Conservation (phyloP, 139 green algal genomes). For the Dunaliella sp. region DNA sequence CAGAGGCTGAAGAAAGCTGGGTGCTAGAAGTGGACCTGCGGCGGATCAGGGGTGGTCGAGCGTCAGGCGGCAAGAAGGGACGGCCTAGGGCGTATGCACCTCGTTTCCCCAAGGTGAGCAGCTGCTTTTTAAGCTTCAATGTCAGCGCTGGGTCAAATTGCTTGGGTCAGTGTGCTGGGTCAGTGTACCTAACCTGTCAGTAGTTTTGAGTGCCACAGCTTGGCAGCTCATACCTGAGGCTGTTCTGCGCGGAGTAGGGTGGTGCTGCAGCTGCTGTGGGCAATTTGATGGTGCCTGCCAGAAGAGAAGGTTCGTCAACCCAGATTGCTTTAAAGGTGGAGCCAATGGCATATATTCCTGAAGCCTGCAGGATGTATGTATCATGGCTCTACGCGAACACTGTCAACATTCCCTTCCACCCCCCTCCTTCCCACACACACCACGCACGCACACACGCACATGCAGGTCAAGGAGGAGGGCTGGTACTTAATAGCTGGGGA, state of each 20-base stretch:
- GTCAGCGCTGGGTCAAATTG: not conserved
- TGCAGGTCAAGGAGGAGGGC: constrained; percentile 87
- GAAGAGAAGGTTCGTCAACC: too few species aligned
- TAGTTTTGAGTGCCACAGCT: not conserved
- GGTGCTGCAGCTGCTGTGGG: not conserved
- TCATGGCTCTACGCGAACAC: too few species aligned
- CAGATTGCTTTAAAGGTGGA: too few species aligned
- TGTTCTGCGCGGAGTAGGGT: not conserved
- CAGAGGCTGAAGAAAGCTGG: constrained; percentile 24
- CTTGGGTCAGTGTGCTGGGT: not conserved
- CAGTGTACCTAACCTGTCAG: not conserved
- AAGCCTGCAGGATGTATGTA: too few species aligned
- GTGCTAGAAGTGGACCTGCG: constrained; percentile 51
- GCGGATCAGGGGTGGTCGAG: constrained; percentile 15
- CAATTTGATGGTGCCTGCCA: not conserved
- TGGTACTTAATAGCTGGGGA: constrained; percentile 91
- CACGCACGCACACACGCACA: too few species aligned
- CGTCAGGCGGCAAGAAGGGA: not conserved
- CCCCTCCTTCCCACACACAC: too few species aligned
- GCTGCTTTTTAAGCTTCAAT: not conserved
- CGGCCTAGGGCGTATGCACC: constrained; percentile 69
- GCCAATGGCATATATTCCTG: too few species aligned
- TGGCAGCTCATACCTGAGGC: not conserved
- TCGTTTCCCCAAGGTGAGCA: constrained; percentile 75
- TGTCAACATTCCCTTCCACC: too few species aligned